phyloP scores from a whole-genome alignment of 1,284 basidiomycete species.

The Trichosporon asahii region DNA sequence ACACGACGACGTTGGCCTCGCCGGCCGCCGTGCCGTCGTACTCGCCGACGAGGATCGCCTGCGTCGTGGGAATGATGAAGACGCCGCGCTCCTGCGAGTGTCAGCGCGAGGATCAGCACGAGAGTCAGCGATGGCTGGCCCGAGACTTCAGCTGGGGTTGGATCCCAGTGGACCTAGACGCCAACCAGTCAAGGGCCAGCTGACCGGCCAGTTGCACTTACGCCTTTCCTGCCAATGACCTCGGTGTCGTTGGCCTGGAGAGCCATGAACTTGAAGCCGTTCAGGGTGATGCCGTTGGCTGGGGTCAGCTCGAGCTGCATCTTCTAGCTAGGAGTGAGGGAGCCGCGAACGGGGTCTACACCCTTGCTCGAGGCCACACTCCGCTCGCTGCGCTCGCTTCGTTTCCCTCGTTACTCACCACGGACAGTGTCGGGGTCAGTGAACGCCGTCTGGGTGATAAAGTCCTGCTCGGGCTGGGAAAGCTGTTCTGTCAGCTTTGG shows the following conservation, averaged over 20 bases:
- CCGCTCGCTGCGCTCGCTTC: too few species aligned
- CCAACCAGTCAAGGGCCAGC: too few species aligned
- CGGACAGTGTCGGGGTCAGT: constrained; percentile 55
- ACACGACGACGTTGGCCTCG: constrained; percentile 70
- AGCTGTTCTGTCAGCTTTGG: constrained; percentile 57
- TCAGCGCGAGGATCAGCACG: background rate
- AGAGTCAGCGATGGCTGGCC: too few species aligned
- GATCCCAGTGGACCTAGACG: too few species aligned
- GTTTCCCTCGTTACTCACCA: constrained; percentile 37
- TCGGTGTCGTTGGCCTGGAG: constrained; percentile 61
- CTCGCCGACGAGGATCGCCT: constrained; percentile 78
- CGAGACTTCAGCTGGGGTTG: too few species aligned
- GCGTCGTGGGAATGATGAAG: constrained; percentile 80
- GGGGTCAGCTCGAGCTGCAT: constrained; percentile 18
- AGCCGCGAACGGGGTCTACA: too few species aligned
- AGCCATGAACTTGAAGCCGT: constrained; percentile 76
- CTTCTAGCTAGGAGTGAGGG: too few species aligned
- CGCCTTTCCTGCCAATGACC: constrained; percentile 78
- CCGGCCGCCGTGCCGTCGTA: constrained; percentile 63
- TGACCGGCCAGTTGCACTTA: constrained; percentile 55
- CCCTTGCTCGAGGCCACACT: too few species aligned
- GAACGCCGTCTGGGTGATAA: constrained; percentile 60
- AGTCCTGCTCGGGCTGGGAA: constrained; percentile 69
- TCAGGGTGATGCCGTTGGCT: constrained; percentile 66
- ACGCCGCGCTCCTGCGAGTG: constrained; percentile 67